These are phyloP conservation scores for Francoa sonchifolia DNA, from an alignment of 441 rosid genomes.

Conservation along the genomic window DNA sequence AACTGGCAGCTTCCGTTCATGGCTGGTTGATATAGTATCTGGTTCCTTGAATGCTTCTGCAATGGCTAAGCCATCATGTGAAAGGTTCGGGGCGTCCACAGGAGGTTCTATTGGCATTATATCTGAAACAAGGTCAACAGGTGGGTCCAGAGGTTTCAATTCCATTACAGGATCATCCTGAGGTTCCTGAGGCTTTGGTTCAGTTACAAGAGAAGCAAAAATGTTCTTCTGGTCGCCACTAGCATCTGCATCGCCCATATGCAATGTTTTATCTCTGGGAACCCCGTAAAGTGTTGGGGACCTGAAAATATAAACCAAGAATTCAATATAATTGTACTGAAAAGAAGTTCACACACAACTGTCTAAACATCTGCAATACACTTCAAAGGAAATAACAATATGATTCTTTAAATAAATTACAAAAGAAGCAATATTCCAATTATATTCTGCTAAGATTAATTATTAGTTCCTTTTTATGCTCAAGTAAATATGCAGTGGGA, in stretches of 20 bases:
- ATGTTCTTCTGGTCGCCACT: slow-evolving; percentile 43
- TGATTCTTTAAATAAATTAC: too few species aligned
- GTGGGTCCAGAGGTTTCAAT: slow-evolving; percentile 23
- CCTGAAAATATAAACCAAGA: slow-evolving; percentile 32
- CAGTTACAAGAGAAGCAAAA: slow-evolving; percentile 36
- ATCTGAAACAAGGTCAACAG: slow-evolving; percentile 2
- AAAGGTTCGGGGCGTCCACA: slow-evolving; percentile 19
- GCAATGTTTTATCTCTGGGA: slow-evolving; percentile 53
- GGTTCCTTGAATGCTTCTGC: slow-evolving; percentile 23
- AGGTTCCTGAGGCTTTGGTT: slow-evolving; percentile 19
- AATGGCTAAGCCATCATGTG: slow-evolving; percentile 21
- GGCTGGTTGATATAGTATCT: slow-evolving; percentile 30
- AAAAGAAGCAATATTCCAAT: too few species aligned
- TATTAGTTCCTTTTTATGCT: too few species aligned
- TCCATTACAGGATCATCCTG: slow-evolving; percentile 1
- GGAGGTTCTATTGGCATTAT: slow-evolving; percentile 25
- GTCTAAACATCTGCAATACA: too few species aligned
- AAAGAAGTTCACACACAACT: background rate
- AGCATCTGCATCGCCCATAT: slow-evolving; percentile 46
- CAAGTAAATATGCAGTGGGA: too few species aligned
- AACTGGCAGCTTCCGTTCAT: slow-evolving; percentile 42
- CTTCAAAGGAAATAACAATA: too few species aligned
- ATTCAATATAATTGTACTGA: background rate
- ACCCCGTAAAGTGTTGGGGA: slow-evolving; percentile 76
- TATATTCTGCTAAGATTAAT: too few species aligned